Evolutionary conservation across 2,329 filamentous ascomycete genomes (phyloP), one percentile per base, ranked within the genome.

Genomic region (Colletotrichum musicola): DNA sequence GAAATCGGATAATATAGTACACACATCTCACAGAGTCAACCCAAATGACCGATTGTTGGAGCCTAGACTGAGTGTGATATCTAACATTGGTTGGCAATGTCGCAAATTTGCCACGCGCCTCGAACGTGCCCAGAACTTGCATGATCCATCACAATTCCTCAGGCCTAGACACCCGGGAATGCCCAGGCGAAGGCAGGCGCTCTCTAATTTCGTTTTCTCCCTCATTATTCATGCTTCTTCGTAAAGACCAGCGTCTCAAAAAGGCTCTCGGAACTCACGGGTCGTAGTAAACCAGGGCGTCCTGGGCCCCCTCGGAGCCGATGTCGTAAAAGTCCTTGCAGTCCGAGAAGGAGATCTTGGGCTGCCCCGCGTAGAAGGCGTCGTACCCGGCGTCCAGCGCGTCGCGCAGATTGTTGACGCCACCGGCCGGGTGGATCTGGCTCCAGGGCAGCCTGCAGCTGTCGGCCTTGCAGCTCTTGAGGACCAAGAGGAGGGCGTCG

Each of bases 261-360:
- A 30, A 25, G 22, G 22, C 22, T 25, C 7, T 44, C 25, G 12
- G 14, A 4, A 60, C 65, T 68, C 55, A 68, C 62, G 55, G 62
- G 49, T 65, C 42, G 42, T 65, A 56, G 25, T 56, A 40, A n/a
- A 65, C 38, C 30, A 68, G 49, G 5, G 51, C 13, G 7, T 68
- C 54, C 68, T 86, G 83, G 3, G 85, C 84, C 0, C 88, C 88
- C 74, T 91, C 88, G 3, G 85, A 83, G 38, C 82, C 81, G 0
- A 86, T 47, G 38, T 90, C 79, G 71, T 91, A 89, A 2, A 89
- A 89, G 22, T 80, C 64, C 72, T 86, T 84, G 73, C 89, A 91
- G 13, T 81, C 81, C 1, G 79, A 79, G 70, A 86, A 91, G 4
- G 77, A 75, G 0, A 91, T 85, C 53, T 82, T 82, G 2, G 80